phyloP scores from a whole-genome alignment of 345 rosid genomes.

The Salix arbutifolia region DNA sequence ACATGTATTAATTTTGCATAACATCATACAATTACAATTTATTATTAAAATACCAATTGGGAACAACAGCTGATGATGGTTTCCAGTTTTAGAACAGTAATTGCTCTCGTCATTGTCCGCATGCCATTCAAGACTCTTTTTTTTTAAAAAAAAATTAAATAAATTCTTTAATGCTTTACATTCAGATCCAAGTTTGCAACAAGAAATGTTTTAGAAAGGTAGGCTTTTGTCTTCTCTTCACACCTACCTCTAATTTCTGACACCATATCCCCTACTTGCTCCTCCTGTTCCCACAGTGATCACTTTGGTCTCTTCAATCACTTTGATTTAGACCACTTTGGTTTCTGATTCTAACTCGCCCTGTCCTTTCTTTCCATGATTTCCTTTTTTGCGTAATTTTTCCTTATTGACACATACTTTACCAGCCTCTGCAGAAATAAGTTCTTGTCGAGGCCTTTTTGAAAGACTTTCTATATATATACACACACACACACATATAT shows the following conservation, averaged over 20 bases:
- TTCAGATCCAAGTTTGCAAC: constrained; percentile 18
- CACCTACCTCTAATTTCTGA: constrained; percentile 3
- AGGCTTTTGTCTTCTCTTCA: constrained; percentile 29
- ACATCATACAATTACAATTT: not conserved
- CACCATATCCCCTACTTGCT: not conserved
- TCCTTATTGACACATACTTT: not conserved
- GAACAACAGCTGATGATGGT: not conserved
- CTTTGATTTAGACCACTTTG: not conserved
- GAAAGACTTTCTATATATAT: too few species aligned
- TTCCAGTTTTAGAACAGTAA: constrained; percentile 4
- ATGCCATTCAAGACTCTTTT: not conserved
- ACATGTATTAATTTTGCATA: not conserved
- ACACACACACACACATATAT: not conserved
- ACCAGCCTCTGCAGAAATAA: not conserved
- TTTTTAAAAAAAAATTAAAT: not conserved
- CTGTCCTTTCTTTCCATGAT: not conserved
- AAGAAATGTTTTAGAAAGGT: constrained; percentile 20
- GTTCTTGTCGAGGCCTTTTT: not conserved
- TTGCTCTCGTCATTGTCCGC: constrained; percentile 23
- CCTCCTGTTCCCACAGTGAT: not conserved
- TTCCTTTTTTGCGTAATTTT: not conserved
- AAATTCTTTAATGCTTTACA: not conserved
- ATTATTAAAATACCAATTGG: not conserved
- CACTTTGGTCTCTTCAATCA: not conserved
- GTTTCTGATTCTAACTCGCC: not conserved